These are phyloP conservation scores for Globisporangium carolinianum DNA, from an alignment of 352 stramenopile species.

Conservation along the genomic window DNA sequence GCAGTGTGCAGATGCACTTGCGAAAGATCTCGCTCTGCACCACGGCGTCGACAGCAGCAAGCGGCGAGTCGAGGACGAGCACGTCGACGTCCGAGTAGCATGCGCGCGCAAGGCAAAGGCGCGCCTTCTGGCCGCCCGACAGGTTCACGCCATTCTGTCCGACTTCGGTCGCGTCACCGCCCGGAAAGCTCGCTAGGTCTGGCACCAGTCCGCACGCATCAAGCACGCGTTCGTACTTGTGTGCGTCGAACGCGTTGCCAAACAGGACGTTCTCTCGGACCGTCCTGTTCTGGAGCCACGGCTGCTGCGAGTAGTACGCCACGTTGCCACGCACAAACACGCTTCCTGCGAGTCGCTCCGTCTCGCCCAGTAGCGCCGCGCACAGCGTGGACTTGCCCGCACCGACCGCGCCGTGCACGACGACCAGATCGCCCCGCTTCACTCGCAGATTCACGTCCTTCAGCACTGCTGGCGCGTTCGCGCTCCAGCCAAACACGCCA, in stretches of 20 bases:
- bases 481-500: conserved; percentile 22
- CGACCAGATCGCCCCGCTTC: conserved; percentile 31
- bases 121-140: conserved; percentile 89
- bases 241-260: conserved; percentile 44
- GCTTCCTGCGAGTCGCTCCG: conserved; percentile 38
- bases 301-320: conserved; percentile 81
- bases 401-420: conserved; percentile 38
- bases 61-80: conserved; percentile 89
- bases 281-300: conserved; percentile 95
- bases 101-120: conserved; percentile 56
- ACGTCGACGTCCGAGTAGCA: conserved; percentile 62
- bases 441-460: conserved; percentile 34
- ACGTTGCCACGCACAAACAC: conserved; percentile 32
- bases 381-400: conserved; percentile 44
- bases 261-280: conserved; percentile 95
- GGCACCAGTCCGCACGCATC: conserved; percentile 73
- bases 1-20: conserved; percentile 37
- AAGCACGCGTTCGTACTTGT: conserved; percentile 55
- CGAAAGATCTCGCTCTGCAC: conserved; percentile 91
- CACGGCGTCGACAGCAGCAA: conserved; percentile 92
- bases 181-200: conserved; percentile 80
- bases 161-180: conserved; percentile 91
- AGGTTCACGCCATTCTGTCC: conserved; percentile 95
- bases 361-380: conserved; percentile 55
- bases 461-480: conserved; percentile 14